Evolutionary conservation across 2,329 filamentous ascomycete genomes (phyloP), one percentile per base, ranked within the genome.

Genomic region (Ramularia endophylla): DNA sequence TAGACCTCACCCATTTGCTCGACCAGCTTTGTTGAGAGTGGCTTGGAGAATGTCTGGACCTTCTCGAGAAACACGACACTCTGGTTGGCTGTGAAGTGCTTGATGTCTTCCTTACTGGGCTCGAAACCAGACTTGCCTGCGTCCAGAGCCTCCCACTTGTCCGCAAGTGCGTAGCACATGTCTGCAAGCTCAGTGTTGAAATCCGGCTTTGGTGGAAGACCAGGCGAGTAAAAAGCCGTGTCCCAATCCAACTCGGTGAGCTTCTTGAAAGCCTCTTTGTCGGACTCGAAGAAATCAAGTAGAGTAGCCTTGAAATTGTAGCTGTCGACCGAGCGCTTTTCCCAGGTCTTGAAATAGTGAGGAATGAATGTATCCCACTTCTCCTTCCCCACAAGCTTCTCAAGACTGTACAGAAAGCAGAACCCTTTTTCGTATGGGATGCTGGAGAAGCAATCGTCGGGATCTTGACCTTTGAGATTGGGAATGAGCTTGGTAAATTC

Each of bases 401-500:
- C 92, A 11, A 98, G 80, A 56, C 89, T 82, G 65, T 88, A 95
- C 33, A 98, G 73, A 64, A 97, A 94, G 59, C 86, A 85, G 66
- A 95, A 97, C 3, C 90, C 90, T 67, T 98, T 97, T 62, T 97
- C 90, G 58, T 98, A 98, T 0, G 92, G 88, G 25, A 97, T 74
- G 18, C 80, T 85, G 53, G 85, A 94, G 69, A 97, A 98, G 1
- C 90, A 86, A 64, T 98, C 92, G 62, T 97, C 92, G 0, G 92
- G 92, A 56, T 97, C 90, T 52, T 92, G 83, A 43, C 87, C 87
- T 60, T 90, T 85, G 50, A 97, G 81, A 61, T 87, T 81, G 46
- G 89, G 77, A 52, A 95, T 80, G 40, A 98, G 75, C 64, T 94
- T 94, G 6, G 92, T 98, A 68, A 92, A 97, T 55, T 90, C 84